phyloP scores from a whole-genome alignment of 805 yeast species.

The Jamesozyma spencerorum region DNA sequence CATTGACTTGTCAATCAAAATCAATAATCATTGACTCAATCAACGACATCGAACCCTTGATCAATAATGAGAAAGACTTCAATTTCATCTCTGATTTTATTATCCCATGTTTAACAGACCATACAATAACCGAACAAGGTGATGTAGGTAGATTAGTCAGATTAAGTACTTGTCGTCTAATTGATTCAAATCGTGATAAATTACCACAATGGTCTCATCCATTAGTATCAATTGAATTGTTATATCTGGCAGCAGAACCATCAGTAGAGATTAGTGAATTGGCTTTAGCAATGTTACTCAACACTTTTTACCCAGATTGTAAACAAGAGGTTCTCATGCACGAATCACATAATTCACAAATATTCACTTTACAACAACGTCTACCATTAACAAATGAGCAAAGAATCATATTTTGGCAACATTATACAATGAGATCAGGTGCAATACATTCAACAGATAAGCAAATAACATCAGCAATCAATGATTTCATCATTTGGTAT shows the following conservation, averaged over 20 bases:
- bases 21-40: conserved; percentile 7
- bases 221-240: conserved; percentile 2
- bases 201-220: neutral
- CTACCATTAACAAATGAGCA: neutral
- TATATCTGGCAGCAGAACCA: conserved; percentile 56
- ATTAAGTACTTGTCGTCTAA: conserved; percentile 36
- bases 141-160: conserved; percentile 85
- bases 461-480: conserved; percentile 37
- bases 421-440: conserved; percentile 46
- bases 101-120: conserved; percentile 52
- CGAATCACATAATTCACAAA: neutral
- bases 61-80: neutral
- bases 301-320: neutral
- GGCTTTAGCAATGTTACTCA: neutral
- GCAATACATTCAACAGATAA: conserved; percentile 43
- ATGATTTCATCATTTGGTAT: conserved; percentile 30
- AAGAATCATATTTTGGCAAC: conserved; percentile 35
- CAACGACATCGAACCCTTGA: conserved; percentile 4
- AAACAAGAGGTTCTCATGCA: neutral
- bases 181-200: conserved; percentile 25
- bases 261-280: conserved; percentile 34
- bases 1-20: conserved; percentile 14
- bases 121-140: conserved; percentile 71
- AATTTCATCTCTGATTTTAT: neutral
- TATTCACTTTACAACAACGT: neutral